Evolutionary conservation across 257 asterid genomes (phyloP), one percentile per base, ranked within the genome.

Genomic region (Asclepias syriaca): DNA sequence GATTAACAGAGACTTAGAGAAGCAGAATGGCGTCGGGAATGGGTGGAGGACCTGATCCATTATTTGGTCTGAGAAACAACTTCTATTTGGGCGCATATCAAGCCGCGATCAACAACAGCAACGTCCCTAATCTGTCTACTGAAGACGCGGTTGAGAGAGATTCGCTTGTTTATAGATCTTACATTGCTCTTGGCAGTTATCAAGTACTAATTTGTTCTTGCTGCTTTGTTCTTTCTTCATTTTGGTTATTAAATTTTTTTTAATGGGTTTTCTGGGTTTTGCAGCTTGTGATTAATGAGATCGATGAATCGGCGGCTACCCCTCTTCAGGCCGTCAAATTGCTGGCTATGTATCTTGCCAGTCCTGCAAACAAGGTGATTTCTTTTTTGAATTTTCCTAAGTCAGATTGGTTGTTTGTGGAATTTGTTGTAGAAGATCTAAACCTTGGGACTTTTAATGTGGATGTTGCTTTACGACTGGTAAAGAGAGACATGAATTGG

Each of bases 251-350:
- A 18, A 24, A 55, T 45, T 57, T 13, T 66, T 29, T 29, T 29
- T 29, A 29, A 29, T 29, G 34, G 34, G 34, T 29, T 29, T 29
- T 50, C 51, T 45, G 50, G 34, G 15, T 39, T 60, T 68, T 65
- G 71, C 80, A 92, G 98, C 95, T 91, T 55, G 99, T 91, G 85
- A 86, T 94, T 14, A 85, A 81, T 75, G 99, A 94, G 96, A 90
- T 94, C 75, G 95, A 91, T 78, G 84, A 89, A 32, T 90, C 99
- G 27, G 97, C 99, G 14, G 87, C 99, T 19, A 94, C 98, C 74
- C 95, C 98, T 57, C 97, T 89, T 75, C 99, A 94, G 85, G 99
- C 99, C 51, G 97, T 91, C 74, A 94, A 94, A 81, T 80, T 94
- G 85, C 88, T 91, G 2, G 98, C 99, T 69, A 19, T 85, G 74